Evolutionary conservation across 306 rosid genomes (phyloP).

Genomic region (Begonia loranthoides): DNA sequence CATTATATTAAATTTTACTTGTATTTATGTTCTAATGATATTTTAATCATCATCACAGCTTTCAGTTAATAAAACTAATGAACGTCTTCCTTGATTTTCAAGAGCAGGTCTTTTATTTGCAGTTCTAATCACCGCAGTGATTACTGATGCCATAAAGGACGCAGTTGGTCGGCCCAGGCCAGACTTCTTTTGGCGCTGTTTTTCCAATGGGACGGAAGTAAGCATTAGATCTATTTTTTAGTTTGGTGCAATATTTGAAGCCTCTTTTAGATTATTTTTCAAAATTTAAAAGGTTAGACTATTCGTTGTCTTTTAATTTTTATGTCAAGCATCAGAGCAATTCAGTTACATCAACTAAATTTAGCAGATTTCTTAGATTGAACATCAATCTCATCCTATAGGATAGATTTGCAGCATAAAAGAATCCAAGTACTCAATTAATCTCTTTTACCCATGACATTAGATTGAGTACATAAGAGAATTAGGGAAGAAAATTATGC

Average conservation of each 20-base stretch:
- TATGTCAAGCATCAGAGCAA: background rate
- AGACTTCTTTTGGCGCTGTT: slow-evolving; percentile 96
- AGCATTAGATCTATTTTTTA: background rate
- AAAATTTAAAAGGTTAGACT: background rate
- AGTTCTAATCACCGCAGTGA: slow-evolving; percentile 56
- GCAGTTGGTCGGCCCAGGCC: slow-evolving; percentile 97
- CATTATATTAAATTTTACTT: too few relatives aligned
- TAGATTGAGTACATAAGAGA: too few relatives aligned
- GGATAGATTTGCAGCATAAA: too few relatives aligned
- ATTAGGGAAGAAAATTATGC: background rate
- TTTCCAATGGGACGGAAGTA: slow-evolving; percentile 73
- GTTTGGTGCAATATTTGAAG: background rate
- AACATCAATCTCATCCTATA: background rate
- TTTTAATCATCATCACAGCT: too few relatives aligned
- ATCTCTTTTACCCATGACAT: too few relatives aligned
- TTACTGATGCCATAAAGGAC: slow-evolving; percentile 72
- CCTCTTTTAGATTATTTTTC: background rate
- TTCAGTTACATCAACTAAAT: background rate
- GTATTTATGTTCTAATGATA: too few relatives aligned
- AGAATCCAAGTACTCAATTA: too few relatives aligned
- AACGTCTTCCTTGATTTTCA: slow-evolving; percentile 2
- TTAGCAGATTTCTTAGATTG: background rate
- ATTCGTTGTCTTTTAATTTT: background rate
- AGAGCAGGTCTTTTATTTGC: slow-evolving; percentile 69
- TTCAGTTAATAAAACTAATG: too few relatives aligned